A percentile compares a stretch with the other conserved stretches of the same genome.
phyloP scores from a whole-genome alignment of 1,139 yeast species.

The Eremothecium coryli region DNA sequence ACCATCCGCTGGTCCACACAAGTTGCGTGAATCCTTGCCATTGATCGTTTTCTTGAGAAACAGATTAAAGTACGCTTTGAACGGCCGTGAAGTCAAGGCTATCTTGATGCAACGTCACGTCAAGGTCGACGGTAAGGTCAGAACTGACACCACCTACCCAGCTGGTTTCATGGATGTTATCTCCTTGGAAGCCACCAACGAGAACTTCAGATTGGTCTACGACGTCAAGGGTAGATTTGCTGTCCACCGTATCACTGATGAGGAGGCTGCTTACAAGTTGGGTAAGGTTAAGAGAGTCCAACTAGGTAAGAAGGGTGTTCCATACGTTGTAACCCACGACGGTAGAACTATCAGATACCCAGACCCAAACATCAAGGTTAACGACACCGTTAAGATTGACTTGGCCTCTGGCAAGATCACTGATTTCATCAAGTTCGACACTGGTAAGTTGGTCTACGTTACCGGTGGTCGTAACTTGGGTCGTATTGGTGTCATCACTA shows the following conservation, averaged over 20 bases:
- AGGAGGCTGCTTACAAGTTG: conserved; percentile 96
- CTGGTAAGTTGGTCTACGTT: conserved; percentile 93
- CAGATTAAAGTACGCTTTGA: conserved; percentile 98
- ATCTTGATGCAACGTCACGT: conserved; percentile 99
- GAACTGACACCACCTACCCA: conserved; percentile 98
- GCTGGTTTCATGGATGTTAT: conserved; percentile 99
- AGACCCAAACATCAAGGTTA: conserved; percentile 90
- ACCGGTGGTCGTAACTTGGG: conserved; percentile 99
- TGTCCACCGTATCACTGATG: conserved; percentile 98
- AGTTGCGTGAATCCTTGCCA: conserved; percentile 98
- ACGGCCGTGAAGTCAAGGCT: conserved; percentile 99
- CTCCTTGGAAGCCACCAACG: conserved; percentile 94
- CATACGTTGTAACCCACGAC: conserved; percentile 97
- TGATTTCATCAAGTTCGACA: conserved; percentile 87
- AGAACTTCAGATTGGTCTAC: conserved; percentile 97
- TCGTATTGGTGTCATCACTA: conserved; percentile 95
- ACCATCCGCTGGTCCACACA: conserved; percentile 99
- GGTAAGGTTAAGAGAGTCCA: conserved; percentile 97
- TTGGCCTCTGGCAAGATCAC: conserved; percentile 91
- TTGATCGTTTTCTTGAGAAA: conserved; percentile 96
- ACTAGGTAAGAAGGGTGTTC: conserved; percentile 96
- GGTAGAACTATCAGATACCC: conserved; percentile 99
- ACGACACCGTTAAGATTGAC: conserved; percentile 96
- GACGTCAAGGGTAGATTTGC: conserved; percentile 98
- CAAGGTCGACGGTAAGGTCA: conserved; percentile 97